Percentiles rank a stretch among this genome's conserved stretches.
phyloP scores from a whole-genome alignment of 2,329 filamentous ascomycete genomes.

The Xylariaceae sp. region DNA sequence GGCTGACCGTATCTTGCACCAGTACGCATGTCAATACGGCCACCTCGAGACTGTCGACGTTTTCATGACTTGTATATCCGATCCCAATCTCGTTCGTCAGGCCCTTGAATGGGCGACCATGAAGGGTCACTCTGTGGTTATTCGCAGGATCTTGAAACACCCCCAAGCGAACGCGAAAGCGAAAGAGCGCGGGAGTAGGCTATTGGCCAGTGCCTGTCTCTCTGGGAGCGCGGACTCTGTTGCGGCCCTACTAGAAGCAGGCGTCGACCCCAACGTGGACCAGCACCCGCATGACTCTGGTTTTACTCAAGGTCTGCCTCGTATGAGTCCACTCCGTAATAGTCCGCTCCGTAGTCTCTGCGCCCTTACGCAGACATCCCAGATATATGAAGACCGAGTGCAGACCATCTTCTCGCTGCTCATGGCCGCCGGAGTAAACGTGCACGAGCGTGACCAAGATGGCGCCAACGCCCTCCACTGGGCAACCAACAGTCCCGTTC shows the following conservation, averaged over 20 bases:
- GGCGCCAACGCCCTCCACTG: conserved; percentile 7
- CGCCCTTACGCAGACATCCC: neutral
- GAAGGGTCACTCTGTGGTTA: neutral
- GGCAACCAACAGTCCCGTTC: conserved; percentile 1
- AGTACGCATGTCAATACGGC: conserved; percentile 6
- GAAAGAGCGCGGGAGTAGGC: neutral
- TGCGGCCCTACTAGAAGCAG: conserved; percentile 4
- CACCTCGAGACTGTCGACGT: conserved; percentile 6
- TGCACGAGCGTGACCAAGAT: conserved; percentile 2
- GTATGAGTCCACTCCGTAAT: neutral
- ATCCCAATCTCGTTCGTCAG: neutral
- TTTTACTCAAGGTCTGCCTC: neutral
- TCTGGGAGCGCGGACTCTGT: conserved; percentile 2
- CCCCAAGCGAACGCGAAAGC: conserved; percentile 2
- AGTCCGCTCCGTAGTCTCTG: conserved; percentile 6
- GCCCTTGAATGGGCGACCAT: conserved; percentile 1
- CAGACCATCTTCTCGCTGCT: conserved; percentile 3
- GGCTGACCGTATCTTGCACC: neutral
- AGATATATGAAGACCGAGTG: neutral
- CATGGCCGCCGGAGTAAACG: neutral
- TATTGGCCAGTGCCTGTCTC: neutral
- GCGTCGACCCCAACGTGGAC: conserved; percentile 5
- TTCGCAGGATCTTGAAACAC: conserved; percentile 6
- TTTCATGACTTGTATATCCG: conserved; percentile 4
- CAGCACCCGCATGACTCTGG: neutral